Base-by-base conservation (phyloP, 805 yeast genomes). In the Saturnispora quitensis region DNA sequence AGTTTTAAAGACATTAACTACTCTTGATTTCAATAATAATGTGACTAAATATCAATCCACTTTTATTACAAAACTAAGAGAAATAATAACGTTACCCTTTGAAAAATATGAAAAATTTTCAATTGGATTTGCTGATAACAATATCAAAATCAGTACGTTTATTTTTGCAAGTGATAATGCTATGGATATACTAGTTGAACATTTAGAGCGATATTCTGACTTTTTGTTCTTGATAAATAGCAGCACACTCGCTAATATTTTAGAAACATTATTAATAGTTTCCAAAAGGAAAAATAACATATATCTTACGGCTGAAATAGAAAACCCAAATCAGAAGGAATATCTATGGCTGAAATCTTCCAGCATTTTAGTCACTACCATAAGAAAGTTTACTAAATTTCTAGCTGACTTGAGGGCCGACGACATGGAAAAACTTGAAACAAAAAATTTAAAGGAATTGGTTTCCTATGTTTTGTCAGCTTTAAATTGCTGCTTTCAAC, bases 311-410 rank as follows among this genome's bases (percentile, higher is more conserved):
- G 5, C 72, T 73, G 15, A 60, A 82, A 2, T 85, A 90, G 89
- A 68, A 73, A 8, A 5, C 5, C 4, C 45, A 3, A 20, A 24
- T 8, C 12, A 17, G 7, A 53, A 61, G 6, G 7, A 20, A 2
- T 73, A 73, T n/a, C 59, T 83, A 3, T 85, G 90, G 89, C 68
- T 73, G 47, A 68, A 75, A 47, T 71, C 82, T 40, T 69, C 76
- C 15, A 64, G 66, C 13, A 62, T 77, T 1, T 64, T 82, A 15
- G 62, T 69, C 17, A 50, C 43, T 0, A 49, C 79, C 0, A 63
- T 76, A 2, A 48, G 53, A 0, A 70, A 64, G 36, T 59, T 76
- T 9, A 58, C 67, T 12, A 42, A 55, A 0, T 54, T 65, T 3
- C 47, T 68, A 10, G 46, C 50, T 6, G 48, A 53, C 5, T 12